Conservation (phyloP, 805 yeast species). For the Saturnispora diversa region DNA sequence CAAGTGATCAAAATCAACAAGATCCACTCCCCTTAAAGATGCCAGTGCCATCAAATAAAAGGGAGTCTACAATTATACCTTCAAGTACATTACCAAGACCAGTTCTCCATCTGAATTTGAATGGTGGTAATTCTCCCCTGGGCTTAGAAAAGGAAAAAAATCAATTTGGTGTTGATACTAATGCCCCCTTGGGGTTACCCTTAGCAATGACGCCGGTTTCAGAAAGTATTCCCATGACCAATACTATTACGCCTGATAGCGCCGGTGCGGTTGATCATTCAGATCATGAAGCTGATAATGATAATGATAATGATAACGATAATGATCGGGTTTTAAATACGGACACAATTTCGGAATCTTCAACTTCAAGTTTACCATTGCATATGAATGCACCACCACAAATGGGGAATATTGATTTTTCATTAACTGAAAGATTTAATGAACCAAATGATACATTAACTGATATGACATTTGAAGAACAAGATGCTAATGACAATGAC, state of each 20-base stretch:
- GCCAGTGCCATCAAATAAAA: constrained; percentile 61
- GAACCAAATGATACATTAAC: constrained; percentile 8
- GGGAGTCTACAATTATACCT: constrained; percentile 17
- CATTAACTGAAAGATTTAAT: not conserved
- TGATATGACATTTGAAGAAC: constrained; percentile 8
- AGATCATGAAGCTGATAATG: not conserved
- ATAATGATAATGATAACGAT: not conserved
- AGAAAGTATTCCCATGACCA: constrained; percentile 36
- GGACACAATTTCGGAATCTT: not conserved
- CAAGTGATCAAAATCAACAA: constrained; percentile 14
- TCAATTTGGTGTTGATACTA: constrained; percentile 45
- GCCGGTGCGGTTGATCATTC: not conserved
- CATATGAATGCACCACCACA: not conserved
- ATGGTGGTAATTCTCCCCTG: constrained; percentile 1
- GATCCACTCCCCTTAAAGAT: constrained; percentile 44
- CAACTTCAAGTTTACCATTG: constrained; percentile 4
- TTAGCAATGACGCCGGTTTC: constrained; percentile 76
- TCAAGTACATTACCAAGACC: constrained; percentile 15
- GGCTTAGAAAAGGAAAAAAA: constrained; percentile 21
- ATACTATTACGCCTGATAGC: constrained; percentile 12
- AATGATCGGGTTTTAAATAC: not conserved
- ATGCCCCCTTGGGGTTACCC: constrained; percentile 53
- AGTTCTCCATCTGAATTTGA: constrained; percentile 6
- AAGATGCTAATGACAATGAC: constrained; percentile 1
- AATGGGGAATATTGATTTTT: constrained; percentile 1